Base-by-base conservation (phyloP, 129 eudicot species). In the Artemisia annua region DNA sequence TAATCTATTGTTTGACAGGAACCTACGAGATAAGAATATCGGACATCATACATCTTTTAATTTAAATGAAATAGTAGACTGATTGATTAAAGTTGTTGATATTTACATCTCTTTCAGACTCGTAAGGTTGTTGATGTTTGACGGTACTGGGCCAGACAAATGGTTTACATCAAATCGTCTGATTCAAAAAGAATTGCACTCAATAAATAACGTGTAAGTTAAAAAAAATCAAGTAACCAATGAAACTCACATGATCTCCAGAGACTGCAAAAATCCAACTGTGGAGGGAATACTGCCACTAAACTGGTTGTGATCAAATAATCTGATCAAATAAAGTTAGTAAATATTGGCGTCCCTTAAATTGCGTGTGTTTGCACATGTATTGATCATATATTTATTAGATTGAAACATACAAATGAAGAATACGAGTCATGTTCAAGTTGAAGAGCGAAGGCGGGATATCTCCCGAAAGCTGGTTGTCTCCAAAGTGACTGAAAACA, bases 381-480 rank as follows among this genome's bases (percentile, higher is more conserved):
- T 52, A 52, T 26, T 13, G 32, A 18, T 35, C 26, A 5, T 18
- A 53, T 14, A 14, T 20, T 70, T 35, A 26, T 32, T 77, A 19
- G 39, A 61, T 50, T 1, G 30, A 63, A 35, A 71, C 89, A 74
- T 86, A 89, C 96, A 84, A 48, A 78, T 89, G 96, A 60, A 76
- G 59, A 59, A 89, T 39, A 39, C 46, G 81, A 24, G 74, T 76
- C 96, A 86, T 70, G 16, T 86, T 75, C 7, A 83, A 77, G 77
- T 48, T 56, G 60, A 86, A 89, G 24, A 89, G 81, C 30, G 65
- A 32, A n/a, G 85, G 19, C n/a, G 89, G 89, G 70, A 89, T 80
- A 57, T 35, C 46, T 39, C 96, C 96, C 2, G 96, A 82, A 44
- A 89, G 85, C 79, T 77, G 85, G 83, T 89, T 89, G 54, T 65